phyloP scores from a whole-genome alignment of 495 filamentous ascomycete species.

The Aspergillus indologenus region DNA sequence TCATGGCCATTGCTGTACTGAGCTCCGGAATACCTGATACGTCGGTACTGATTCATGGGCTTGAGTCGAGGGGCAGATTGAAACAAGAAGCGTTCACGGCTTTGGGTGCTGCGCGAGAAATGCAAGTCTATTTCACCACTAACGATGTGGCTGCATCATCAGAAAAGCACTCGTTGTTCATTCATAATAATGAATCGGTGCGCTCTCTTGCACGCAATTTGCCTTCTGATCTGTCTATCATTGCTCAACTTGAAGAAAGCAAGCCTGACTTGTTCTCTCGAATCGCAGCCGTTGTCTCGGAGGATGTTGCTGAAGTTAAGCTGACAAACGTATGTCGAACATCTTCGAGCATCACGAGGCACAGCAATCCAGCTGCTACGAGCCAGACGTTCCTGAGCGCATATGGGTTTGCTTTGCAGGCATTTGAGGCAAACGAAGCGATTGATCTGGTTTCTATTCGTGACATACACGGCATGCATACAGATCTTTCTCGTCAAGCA shows the following conservation, averaged over 20 bases:
- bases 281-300: not conserved
- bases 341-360: not conserved
- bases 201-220: constrained; percentile 1
- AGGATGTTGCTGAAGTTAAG: not conserved
- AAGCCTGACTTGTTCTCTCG: not conserved
- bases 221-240: not conserved
- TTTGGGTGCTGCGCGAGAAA: not conserved
- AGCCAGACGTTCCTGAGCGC: not conserved
- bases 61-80: not conserved
- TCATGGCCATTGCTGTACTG: not conserved
- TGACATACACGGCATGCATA: not conserved
- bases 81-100: not conserved
- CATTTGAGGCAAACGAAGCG: not conserved
- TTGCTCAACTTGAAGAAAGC: not conserved
- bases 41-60: not conserved
- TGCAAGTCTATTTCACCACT: not conserved
- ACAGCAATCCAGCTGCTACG: no score
- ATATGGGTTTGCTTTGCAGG: not conserved
- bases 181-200: not conserved
- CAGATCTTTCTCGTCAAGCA: not conserved
- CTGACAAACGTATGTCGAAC: not conserved
- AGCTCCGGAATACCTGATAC: not conserved
- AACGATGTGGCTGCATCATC: not conserved
- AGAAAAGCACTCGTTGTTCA: not conserved
- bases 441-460: not conserved